phyloP scores from a whole-genome alignment of 257 asterid genomes.

The Capsicum pubescens region DNA sequence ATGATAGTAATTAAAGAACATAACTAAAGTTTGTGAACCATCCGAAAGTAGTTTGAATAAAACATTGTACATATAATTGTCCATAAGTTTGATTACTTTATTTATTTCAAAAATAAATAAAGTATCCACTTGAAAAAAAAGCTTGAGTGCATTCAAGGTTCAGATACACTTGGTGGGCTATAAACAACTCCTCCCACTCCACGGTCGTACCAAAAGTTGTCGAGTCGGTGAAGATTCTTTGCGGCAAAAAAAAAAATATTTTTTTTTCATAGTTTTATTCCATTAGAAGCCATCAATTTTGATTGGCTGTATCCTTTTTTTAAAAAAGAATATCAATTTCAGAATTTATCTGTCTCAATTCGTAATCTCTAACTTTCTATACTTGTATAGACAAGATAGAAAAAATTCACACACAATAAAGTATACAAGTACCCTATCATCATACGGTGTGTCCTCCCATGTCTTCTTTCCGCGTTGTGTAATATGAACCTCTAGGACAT shows the following conservation, averaged over 20 bases:
- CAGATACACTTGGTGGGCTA: not conserved
- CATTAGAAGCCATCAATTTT: not conserved
- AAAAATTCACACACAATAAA: not conserved
- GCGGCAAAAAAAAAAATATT: not conserved
- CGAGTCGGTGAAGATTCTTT: not conserved
- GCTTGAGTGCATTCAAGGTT: not conserved
- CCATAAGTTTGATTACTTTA: no score
- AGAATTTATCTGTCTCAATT: no score
- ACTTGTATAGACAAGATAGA: not conserved
- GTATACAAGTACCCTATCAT: not conserved
- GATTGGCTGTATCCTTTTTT: no score
- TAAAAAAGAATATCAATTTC: no score
- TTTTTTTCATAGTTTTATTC: not conserved
- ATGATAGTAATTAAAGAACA: no score
- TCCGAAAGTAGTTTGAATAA: no score
- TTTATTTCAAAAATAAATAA: no score
- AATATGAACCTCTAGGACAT: not conserved
- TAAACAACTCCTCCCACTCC: not conserved
- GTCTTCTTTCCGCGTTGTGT: not conserved
- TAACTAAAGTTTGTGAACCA: no score
- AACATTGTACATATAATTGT: no score
- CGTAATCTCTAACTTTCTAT: no score
- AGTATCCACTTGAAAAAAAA: no score
- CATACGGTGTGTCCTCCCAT: not conserved
- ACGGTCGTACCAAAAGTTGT: not conserved